Percentiles rank a stretch among this genome's conserved stretches.
phyloP scores from a whole-genome alignment of 139 green algal genomes.

The Pleodorina starrii region DNA sequence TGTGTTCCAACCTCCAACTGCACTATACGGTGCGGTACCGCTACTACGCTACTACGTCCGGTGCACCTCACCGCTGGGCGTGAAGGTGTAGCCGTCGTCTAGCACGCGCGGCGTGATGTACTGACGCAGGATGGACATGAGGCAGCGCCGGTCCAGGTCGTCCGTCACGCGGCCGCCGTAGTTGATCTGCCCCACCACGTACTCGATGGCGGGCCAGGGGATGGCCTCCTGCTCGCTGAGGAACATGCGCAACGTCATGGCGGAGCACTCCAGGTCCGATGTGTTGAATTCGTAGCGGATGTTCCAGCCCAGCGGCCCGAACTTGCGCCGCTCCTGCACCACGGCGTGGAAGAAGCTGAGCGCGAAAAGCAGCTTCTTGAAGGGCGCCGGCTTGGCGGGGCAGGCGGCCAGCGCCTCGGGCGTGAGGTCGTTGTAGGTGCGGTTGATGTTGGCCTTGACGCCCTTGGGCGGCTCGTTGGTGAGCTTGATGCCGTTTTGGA shows the following conservation, averaged over 20 bases:
- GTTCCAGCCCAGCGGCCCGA: constrained; percentile 93
- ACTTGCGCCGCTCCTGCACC: constrained; percentile 90
- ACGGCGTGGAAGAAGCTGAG: constrained; percentile 88
- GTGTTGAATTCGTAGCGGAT: constrained; percentile 92
- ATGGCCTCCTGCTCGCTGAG: constrained; percentile 76
- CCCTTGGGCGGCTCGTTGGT: constrained; percentile 83
- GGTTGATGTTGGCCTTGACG: constrained; percentile 84
- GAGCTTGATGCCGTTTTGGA: constrained; percentile 85
- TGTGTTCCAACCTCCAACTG: no score
- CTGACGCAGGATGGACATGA: constrained; percentile 82
- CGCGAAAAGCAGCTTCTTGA: constrained; percentile 83
- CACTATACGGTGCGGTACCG: no score
- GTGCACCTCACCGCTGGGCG: constrained; percentile 65
- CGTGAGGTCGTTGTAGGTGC: constrained; percentile 77
- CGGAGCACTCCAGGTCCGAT: constrained; percentile 86
- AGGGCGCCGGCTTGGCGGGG: constrained; percentile 66
- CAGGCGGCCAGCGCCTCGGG: constrained; percentile 67
- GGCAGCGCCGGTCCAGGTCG: constrained; percentile 85
- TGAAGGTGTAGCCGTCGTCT: constrained; percentile 75
- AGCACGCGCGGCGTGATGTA: constrained; percentile 81
- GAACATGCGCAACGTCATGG: constrained; percentile 84
- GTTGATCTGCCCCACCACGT: constrained; percentile 91
- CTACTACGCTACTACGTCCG: no score
- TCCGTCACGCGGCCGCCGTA: constrained; percentile 93
- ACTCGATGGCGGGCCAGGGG: constrained; percentile 88